Percentiles rank a stretch among this genome's conserved stretches.
phyloP scores from a whole-genome alignment of 2,329 filamentous ascomycete genomes.

The Epichloe gansuensis region DNA sequence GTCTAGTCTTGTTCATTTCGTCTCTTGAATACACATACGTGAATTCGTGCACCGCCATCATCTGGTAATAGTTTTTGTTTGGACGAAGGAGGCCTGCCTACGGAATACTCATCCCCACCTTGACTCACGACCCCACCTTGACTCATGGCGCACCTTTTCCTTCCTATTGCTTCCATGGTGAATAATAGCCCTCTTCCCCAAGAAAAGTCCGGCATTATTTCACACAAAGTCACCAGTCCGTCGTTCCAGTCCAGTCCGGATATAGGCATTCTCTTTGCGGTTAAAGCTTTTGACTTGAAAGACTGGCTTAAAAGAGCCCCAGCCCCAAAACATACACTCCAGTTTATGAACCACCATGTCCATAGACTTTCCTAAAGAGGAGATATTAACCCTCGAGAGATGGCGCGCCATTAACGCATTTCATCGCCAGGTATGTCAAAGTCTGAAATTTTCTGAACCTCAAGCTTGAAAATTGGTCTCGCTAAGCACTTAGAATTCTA shows the following conservation, averaged over 20 bases:
- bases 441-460: neutral
- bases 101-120: neutral
- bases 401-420: constrained; percentile 94
- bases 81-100: no score
- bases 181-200: neutral
- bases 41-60: neutral
- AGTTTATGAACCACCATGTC: constrained; percentile 47
- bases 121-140: constrained; percentile 1
- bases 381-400: constrained; percentile 69
- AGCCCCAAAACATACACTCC: neutral
- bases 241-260: neutral
- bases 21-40: neutral
- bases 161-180: neutral
- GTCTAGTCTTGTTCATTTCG: no score
- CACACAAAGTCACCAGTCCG: neutral
- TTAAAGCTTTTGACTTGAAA: neutral
- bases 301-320: neutral
- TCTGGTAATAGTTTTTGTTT: no score
- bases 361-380: constrained; percentile 86
- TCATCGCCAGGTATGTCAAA: constrained; percentile 53
- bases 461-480: neutral
- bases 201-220: neutral
- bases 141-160: constrained; percentile 2
- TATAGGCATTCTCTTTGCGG: neutral
- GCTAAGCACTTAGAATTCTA: constrained; percentile 1